Conservation (phyloP, 2,329 filamentous ascomycete species). For the Aspergillus glaucus region DNA sequence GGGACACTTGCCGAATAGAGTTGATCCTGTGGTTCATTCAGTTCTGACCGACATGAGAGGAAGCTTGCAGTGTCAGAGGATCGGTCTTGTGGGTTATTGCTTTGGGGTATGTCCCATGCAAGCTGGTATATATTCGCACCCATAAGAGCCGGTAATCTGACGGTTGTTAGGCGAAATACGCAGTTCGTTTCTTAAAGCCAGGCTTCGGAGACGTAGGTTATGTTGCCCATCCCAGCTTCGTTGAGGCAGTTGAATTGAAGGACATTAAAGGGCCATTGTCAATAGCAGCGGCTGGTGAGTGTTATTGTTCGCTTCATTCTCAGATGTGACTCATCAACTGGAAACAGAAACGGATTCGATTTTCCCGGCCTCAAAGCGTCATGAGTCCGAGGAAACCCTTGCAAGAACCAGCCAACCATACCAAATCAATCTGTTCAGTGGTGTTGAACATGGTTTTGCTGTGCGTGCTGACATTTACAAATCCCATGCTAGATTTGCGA, state of each 20-base stretch:
- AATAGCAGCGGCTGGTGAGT: constrained; percentile 47
- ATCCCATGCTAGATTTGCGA: constrained; percentile 56
- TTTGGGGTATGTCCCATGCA: constrained; percentile 33
- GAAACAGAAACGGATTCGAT: constrained; percentile 53
- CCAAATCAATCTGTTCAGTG: constrained; percentile 66
- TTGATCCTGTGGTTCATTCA: constrained; percentile 45
- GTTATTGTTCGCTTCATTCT: neutral
- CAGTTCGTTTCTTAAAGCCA: constrained; percentile 58
- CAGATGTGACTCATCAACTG: neutral
- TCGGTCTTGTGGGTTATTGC: constrained; percentile 46
- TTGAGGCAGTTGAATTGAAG: constrained; percentile 56
- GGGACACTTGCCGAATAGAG: constrained; percentile 35
- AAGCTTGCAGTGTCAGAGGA: constrained; percentile 18
- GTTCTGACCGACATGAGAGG: constrained; percentile 32
- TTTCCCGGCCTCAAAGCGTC: constrained; percentile 55
- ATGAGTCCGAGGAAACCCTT: constrained; percentile 56
- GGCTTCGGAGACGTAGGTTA: constrained; percentile 58
- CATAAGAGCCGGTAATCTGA: too few species aligned
- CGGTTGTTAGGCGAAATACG: constrained; percentile 46
- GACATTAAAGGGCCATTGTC: constrained; percentile 58
- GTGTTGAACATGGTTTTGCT: constrained; percentile 65
- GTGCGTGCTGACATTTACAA: constrained; percentile 57
- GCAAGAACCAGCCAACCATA: constrained; percentile 52
- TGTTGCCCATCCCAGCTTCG: constrained; percentile 67
- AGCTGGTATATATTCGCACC: neutral